phyloP scores from a whole-genome alignment of 2,329 filamentous ascomycete species.

The Balansia obtecta region DNA sequence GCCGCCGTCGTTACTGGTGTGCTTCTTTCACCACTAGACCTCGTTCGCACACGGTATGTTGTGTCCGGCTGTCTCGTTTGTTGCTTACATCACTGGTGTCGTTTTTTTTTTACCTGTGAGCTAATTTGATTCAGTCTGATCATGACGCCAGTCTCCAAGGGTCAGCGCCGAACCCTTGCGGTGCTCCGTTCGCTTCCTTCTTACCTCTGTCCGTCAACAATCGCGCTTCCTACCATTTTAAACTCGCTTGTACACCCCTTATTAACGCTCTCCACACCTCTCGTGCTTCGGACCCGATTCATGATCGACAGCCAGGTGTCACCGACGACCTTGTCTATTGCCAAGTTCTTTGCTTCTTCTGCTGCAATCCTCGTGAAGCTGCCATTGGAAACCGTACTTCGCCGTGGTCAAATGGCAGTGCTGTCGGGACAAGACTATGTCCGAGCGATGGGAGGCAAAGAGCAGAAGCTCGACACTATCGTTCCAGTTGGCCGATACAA shows the following conservation, averaged over 20 bases:
- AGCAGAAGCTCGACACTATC: conserved; percentile 52
- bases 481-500: conserved; percentile 70
- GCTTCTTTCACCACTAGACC: conserved; percentile 74
- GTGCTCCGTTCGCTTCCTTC: conserved; percentile 69
- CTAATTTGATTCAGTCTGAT: conserved; percentile 52
- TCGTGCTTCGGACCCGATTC: conserved; percentile 76
- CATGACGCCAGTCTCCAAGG: conserved; percentile 64
- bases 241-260: conserved; percentile 77
- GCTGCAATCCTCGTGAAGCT: conserved; percentile 76
- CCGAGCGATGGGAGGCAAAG: conserved; percentile 31
- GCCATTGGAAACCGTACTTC: conserved; percentile 81
- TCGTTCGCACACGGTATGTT: conserved; percentile 59
- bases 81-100: neutral
- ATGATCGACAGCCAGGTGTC: conserved; percentile 71
- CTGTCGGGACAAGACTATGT: conserved; percentile 43
- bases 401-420: conserved; percentile 73
- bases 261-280: conserved; percentile 68
- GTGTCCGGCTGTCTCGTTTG: conserved; percentile 18
- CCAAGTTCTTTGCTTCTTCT: conserved; percentile 69
- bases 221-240: conserved; percentile 74
- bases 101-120: neutral
- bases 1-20: conserved; percentile 63
- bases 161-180: conserved; percentile 65
- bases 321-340: conserved; percentile 69
- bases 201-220: conserved; percentile 55